phyloP scores from a whole-genome alignment of 352 stramenopile genomes.

The Phytopythium ostracodes region DNA sequence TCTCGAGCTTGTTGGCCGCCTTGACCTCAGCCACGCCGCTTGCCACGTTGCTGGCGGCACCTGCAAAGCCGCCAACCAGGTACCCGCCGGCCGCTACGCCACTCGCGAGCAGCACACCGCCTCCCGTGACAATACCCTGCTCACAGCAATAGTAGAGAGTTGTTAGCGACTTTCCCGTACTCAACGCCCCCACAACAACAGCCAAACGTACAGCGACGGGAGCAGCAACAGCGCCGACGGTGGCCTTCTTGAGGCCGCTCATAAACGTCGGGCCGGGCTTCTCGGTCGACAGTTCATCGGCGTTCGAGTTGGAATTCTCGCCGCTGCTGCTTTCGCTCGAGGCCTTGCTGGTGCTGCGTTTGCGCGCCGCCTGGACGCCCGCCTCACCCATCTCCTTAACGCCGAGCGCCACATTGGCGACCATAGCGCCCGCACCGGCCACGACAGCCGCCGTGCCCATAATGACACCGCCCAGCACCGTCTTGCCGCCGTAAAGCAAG shows the following conservation, averaged over 20 bases:
- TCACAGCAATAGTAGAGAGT: background rate
- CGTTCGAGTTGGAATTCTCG: slow-evolving; percentile 15
- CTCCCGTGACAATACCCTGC: slow-evolving; percentile 72
- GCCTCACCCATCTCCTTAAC: slow-evolving; percentile 88
- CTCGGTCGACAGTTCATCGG: slow-evolving; percentile 42
- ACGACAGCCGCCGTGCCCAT: slow-evolving; percentile 80
- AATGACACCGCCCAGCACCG: slow-evolving; percentile 77
- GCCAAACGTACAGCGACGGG: slow-evolving; percentile 61
- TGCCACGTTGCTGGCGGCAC: slow-evolving; percentile 75
- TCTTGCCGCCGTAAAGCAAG: slow-evolving; percentile 79
- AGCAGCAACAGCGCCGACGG: slow-evolving; percentile 71
- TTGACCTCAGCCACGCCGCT: slow-evolving; percentile 81
- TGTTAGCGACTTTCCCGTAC: background rate
- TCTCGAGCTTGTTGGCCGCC: slow-evolving; percentile 69
- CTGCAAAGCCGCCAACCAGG: slow-evolving; percentile 77
- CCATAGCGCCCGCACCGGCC: slow-evolving; percentile 71
- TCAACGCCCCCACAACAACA: background rate
- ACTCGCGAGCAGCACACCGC: slow-evolving; percentile 69
- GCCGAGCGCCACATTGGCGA: slow-evolving; percentile 74
- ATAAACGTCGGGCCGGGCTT: slow-evolving; percentile 79
- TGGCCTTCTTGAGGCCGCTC: slow-evolving; percentile 83
- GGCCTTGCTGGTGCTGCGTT: slow-evolving; percentile 49
- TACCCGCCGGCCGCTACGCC: slow-evolving; percentile 75
- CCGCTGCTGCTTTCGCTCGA: slow-evolving; percentile 30
- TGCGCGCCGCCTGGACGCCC: slow-evolving; percentile 68